These are phyloP conservation scores for Geotrichum ghanense DNA, from an alignment of 805 yeast species.

Conservation along the genomic window DNA sequence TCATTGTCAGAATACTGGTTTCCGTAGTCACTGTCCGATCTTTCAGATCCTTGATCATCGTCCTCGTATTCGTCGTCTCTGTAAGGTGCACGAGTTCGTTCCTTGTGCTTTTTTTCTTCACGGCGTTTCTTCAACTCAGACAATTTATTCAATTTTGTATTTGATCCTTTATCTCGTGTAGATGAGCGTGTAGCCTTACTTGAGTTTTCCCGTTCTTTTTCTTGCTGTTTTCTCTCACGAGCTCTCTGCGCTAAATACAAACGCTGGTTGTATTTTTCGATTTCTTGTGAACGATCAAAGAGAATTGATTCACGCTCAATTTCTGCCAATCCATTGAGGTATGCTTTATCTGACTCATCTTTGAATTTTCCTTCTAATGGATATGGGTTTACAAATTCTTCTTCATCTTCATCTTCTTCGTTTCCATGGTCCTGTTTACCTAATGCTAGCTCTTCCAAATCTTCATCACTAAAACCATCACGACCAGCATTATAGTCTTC, in stretches of 20 bases:
- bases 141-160: conserved; percentile 41
- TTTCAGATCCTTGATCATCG: conserved; percentile 15
- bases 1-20: conserved; percentile 35
- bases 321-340: conserved; percentile 66
- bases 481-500: conserved; percentile 24
- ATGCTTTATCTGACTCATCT: conserved; percentile 62
- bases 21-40: conserved; percentile 21
- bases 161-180: conserved; percentile 27
- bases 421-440: conserved; percentile 32
- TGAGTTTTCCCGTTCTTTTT: conserved; percentile 18
- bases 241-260: conserved; percentile 75
- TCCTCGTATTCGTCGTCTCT: conserved; percentile 8
- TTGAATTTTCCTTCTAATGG: conserved; percentile 89
- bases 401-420: conserved; percentile 23
- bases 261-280: conserved; percentile 81
- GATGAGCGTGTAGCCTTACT: conserved; percentile 25
- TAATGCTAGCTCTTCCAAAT: conserved; percentile 30
- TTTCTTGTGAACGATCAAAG: conserved; percentile 85
- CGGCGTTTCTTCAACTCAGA: conserved; percentile 68
- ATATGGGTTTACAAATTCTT: conserved; percentile 51
- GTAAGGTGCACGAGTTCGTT: conserved; percentile 26
- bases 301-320: conserved; percentile 83
- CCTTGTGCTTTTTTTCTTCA: conserved; percentile 35
- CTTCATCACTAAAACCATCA: conserved; percentile 21
- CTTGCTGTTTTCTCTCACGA: conserved; percentile 26